phyloP scores from a whole-genome alignment of 352 stramenopile genomes.

The Pythium rhizo-oryzae region DNA sequence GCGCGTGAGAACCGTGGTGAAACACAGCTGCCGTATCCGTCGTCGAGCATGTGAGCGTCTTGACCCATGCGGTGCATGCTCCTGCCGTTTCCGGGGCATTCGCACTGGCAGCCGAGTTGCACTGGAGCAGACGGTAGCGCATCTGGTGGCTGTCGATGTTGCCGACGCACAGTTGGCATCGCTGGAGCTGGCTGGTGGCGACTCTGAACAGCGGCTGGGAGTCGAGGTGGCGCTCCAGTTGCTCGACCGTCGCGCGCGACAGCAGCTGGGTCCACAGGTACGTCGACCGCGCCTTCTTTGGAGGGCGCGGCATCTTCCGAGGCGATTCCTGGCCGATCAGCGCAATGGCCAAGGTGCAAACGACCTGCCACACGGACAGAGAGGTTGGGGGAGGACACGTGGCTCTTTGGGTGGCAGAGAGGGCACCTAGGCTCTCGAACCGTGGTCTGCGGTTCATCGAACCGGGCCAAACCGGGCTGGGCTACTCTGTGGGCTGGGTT shows the following conservation, averaged over 20 bases:
- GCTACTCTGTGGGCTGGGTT: no score
- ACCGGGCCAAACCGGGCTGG: no score
- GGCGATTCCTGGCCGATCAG: no score
- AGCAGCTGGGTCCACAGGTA: constrained; percentile 7
- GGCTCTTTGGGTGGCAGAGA: no score
- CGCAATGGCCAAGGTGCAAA: no score
- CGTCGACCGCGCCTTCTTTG: neutral
- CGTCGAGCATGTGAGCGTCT: neutral
- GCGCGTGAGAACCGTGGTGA: neutral
- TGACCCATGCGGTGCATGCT: neutral
- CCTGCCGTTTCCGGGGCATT: constrained; percentile 4
- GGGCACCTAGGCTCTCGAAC: no score
- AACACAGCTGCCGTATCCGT: constrained; percentile 3
- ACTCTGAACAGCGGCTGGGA: neutral
- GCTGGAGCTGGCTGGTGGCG: neutral
- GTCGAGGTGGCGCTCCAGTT: neutral
- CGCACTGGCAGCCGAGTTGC: neutral
- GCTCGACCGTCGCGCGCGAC: neutral
- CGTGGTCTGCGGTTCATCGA: no score
- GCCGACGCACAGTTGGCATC: neutral
- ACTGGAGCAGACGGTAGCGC: constrained; percentile 11
- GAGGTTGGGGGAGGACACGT: no score
- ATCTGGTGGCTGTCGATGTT: constrained; percentile 10
- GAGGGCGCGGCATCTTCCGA: neutral
- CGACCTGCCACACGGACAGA: no score